phyloP scores from a whole-genome alignment of 176 grass and related monocot genomes.

The Pharus latifolius region DNA sequence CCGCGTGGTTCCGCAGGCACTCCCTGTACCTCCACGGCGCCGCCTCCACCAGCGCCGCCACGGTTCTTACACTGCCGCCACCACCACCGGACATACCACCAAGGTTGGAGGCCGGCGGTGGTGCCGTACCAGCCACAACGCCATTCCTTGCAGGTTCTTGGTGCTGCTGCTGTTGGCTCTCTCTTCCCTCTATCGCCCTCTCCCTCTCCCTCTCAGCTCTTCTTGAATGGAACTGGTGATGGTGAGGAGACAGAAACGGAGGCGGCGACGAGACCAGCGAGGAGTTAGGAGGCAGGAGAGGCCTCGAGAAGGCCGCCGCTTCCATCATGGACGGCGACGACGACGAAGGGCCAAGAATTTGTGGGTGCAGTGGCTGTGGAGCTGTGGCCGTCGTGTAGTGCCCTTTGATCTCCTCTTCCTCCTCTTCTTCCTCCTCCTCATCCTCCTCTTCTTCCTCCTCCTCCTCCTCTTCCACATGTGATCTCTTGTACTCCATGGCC shows the following conservation, averaged over 20 bases:
- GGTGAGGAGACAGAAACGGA: not conserved
- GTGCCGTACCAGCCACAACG: not conserved
- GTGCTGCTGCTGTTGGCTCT: constrained; percentile 18
- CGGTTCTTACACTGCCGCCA: not conserved
- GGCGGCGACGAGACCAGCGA: constrained; percentile 36
- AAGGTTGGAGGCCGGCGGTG: not conserved
- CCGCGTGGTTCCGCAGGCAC: constrained; percentile 77
- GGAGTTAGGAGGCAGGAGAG: constrained; percentile 56
- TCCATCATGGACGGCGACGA: constrained; percentile 11
- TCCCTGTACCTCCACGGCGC: constrained; percentile 63
- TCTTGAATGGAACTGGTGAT: constrained; percentile 20
- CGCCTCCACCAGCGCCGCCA: not conserved
- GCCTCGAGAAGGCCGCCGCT: constrained; percentile 45
- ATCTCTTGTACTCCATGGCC: constrained; percentile 58
- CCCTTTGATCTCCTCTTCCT: constrained; percentile 1
- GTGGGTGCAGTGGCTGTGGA: constrained; percentile 16
- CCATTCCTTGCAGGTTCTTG: constrained; percentile 36
- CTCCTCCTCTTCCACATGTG: constrained; percentile 34
- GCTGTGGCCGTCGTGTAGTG: constrained; percentile 17
- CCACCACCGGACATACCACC: not conserved
- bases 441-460: constrained; percentile 18
- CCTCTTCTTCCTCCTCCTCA: not conserved
- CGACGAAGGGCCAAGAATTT: constrained; percentile 11
- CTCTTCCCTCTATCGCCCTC: not conserved
- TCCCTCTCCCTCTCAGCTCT: constrained; percentile 18